Evolutionary conservation across 2,329 filamentous ascomycete genomes (phyloP).

Genomic region (Pseudogymnoascus sp.): DNA sequence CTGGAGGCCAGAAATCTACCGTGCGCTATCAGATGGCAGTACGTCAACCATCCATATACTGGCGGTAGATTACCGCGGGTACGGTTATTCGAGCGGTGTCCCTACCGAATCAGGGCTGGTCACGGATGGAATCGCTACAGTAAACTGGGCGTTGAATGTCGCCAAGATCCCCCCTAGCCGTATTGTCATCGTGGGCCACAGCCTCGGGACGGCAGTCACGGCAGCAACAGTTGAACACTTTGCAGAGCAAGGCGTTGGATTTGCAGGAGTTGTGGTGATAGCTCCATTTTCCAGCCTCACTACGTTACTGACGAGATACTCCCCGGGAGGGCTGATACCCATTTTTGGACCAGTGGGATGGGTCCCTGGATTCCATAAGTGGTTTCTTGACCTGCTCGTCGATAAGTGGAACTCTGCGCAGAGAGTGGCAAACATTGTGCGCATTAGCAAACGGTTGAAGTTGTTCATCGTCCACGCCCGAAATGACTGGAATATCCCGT

Average conservation of each 20-base stretch:
- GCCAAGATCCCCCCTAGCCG: constrained; percentile 59
- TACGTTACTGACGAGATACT: constrained; percentile 66
- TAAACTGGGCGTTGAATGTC: constrained; percentile 63
- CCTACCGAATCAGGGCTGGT: constrained; percentile 79
- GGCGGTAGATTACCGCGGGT: constrained; percentile 88
- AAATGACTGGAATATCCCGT: constrained; percentile 78
- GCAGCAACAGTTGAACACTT: constrained; percentile 68
- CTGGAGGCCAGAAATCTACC: constrained; percentile 69
- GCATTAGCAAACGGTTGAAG: constrained; percentile 47
- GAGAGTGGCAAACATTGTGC: constrained; percentile 53
- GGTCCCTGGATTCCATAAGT: constrained; percentile 57
- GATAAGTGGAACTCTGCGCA: constrained; percentile 74
- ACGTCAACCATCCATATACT: constrained; percentile 67
- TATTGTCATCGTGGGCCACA: constrained; percentile 80
- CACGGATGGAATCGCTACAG: constrained; percentile 64
- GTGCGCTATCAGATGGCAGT: constrained; percentile 65
- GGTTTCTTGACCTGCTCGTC: constrained; percentile 56
- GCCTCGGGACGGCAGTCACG: constrained; percentile 78
- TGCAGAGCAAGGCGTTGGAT: constrained; percentile 52
- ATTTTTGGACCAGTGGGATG: constrained; percentile 66
- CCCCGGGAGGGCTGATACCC: constrained; percentile 69
- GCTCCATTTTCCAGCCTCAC: constrained; percentile 72
- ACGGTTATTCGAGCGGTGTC: constrained; percentile 69
- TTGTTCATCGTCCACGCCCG: constrained; percentile 72
- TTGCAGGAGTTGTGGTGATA: constrained; percentile 73